phyloP scores from a whole-genome alignment of 129 eudicot genomes.

The Arctium lappa region DNA sequence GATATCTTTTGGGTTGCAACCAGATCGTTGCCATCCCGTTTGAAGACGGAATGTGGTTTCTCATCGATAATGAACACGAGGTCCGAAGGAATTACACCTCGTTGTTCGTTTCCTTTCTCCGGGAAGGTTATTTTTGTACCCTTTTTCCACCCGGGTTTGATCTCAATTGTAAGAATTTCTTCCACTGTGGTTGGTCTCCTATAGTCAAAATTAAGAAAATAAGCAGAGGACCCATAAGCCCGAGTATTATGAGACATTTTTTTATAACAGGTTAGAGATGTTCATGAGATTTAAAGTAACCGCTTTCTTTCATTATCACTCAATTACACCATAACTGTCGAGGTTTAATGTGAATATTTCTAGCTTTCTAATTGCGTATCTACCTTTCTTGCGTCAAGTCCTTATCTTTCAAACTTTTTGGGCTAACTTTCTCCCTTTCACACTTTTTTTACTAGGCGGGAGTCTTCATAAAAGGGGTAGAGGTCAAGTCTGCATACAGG shows the following conservation, averaged over 20 bases:
- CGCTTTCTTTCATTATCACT: not conserved
- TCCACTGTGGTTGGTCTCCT: slow-evolving; percentile 68
- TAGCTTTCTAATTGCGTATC: not conserved
- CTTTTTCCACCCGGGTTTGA: slow-evolving; percentile 80
- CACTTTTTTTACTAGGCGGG: too few species aligned
- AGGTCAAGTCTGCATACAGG: too few species aligned
- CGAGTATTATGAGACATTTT: not conserved
- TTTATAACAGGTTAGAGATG: not conserved
- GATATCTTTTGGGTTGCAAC: slow-evolving; percentile 52
- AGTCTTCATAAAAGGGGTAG: too few species aligned
- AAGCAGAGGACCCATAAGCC: not conserved
- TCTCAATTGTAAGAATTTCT: slow-evolving; percentile 63
- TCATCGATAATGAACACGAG: slow-evolving; percentile 65
- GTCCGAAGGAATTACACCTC: slow-evolving; percentile 60
- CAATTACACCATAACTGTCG: not conserved
- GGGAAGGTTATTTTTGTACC: slow-evolving; percentile 79
- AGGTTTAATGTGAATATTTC: not conserved
- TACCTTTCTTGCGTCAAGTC: too few species aligned
- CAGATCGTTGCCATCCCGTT: slow-evolving; percentile 67
- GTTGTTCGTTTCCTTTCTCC: slow-evolving; percentile 66
- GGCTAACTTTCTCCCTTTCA: too few species aligned
- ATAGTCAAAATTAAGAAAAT: slow-evolving; percentile 3
- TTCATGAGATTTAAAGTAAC: not conserved
- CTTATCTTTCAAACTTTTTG: too few species aligned
- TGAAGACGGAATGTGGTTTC: slow-evolving; percentile 61